A percentile compares a stretch with the other conserved stretches of the same genome.
phyloP scores from a whole-genome alignment of 768 basidiomycete genomes.

The Astraeus odoratus region DNA sequence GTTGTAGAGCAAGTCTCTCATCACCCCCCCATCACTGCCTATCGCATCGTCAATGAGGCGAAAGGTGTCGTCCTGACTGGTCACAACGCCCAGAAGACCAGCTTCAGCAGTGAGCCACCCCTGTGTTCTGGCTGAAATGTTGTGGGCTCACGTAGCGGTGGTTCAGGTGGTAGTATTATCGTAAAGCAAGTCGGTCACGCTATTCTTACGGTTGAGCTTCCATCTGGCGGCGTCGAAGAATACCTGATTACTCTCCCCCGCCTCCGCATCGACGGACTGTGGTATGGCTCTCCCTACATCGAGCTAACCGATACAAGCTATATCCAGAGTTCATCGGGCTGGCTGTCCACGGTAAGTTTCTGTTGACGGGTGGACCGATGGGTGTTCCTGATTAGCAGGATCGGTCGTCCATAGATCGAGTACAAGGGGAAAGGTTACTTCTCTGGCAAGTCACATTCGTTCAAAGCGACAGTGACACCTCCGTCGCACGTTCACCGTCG shows the following conservation, averaged over 20 bases:
- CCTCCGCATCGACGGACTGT: slow-evolving; percentile 88
- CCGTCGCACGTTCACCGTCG: slow-evolving; percentile 35
- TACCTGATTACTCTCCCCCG: slow-evolving; percentile 91
- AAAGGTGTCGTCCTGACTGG: slow-evolving; percentile 77
- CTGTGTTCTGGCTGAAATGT: background rate
- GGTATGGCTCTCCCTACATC: slow-evolving; percentile 88
- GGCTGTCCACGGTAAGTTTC: slow-evolving; percentile 40
- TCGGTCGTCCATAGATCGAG: slow-evolving; percentile 54
- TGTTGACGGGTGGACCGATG: background rate
- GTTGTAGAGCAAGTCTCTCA: slow-evolving; percentile 96
- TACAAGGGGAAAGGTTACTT: slow-evolving; percentile 98
- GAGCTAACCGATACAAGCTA: slow-evolving; percentile 80
- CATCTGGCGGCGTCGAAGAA: slow-evolving; percentile 51
- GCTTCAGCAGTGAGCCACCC: slow-evolving; percentile 64
- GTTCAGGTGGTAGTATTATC: slow-evolving; percentile 58
- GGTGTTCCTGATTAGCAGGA: slow-evolving; percentile 27
- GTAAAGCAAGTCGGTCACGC: slow-evolving; percentile 98
- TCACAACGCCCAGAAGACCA: slow-evolving; percentile 93
- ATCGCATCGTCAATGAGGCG: slow-evolving; percentile 73
- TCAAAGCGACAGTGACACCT: slow-evolving; percentile 73
- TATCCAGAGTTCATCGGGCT: slow-evolving; percentile 66
- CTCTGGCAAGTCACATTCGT: slow-evolving; percentile 85
- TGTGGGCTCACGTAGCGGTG: slow-evolving; percentile 2
- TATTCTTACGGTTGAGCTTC: slow-evolving; percentile 59
- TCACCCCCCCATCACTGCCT: slow-evolving; percentile 85